Conservation (phyloP, 148 eudicot species). For the Mesembryanthemum crystallinum region DNA sequence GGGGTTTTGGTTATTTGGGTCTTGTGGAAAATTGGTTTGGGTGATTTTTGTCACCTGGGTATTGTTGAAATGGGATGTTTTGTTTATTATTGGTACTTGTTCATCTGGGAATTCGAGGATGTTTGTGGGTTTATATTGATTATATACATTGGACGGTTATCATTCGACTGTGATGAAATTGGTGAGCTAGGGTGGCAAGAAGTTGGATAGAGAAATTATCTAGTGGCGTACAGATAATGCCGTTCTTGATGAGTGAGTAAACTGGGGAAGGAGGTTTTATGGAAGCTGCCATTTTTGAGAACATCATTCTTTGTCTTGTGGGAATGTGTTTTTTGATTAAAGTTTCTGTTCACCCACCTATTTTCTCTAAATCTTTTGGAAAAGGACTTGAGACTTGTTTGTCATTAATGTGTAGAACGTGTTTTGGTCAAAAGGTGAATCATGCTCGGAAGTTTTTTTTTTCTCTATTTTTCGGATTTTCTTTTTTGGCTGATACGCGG, state of each 20-base stretch:
- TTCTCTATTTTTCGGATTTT: not conserved
- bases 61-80: slow-evolving; percentile 6
- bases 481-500: not conserved
- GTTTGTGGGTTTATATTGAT: not conserved
- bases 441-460: not conserved
- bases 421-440: not conserved
- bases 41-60: not conserved
- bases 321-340: not conserved
- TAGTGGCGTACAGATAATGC: not conserved
- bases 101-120: not conserved
- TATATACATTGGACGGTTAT: not conserved
- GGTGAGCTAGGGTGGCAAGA: not conserved
- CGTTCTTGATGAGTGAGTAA: not conserved
- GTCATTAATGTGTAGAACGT: not conserved
- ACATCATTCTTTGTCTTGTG: not conserved
- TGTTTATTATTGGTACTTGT: not conserved
- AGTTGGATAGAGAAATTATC: not conserved
- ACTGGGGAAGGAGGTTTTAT: not conserved
- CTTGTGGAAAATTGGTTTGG: not conserved
- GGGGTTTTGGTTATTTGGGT: not conserved
- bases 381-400: not conserved
- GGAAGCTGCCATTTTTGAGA: not conserved
- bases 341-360: not conserved
- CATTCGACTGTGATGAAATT: not conserved
- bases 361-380: not conserved